Evolutionary conservation across 352 stramenopile genomes (phyloP), one percentile per base, ranked within the genome.

Genomic region (Phytophthora syringae): DNA sequence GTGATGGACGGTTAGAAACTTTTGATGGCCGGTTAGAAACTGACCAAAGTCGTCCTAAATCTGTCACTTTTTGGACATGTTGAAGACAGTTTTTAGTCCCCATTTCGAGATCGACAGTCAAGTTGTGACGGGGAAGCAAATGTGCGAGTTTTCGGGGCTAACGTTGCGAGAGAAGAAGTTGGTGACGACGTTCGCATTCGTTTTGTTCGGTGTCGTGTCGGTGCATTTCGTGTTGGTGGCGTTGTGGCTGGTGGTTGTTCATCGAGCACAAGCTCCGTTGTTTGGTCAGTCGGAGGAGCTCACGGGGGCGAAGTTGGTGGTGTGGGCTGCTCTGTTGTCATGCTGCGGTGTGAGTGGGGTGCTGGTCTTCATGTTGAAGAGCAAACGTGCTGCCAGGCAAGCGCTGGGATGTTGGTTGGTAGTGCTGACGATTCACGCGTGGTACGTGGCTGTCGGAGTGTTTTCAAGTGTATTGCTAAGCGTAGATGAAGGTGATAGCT

Each of bases 241-340:
- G 16, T 5, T 58, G 9, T 72, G 57, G 27, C 40, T 72, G 51
- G 11, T 50, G 37, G 21, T 56, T 51, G 51, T 21, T 20, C 34
- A 47, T 12, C 49, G 44, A 36, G 64, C 25, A 7, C 43, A 48
- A 50, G 45, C 50, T 40, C 16, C 27, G 36, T 30, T 71, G 24
- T 67, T 71, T 15, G 63, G 63, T 7, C 55, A 65, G 16, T 32
- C 27, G 18, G 50, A 54, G 20, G 63, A 66, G 9, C 16, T 71
- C 1, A 58, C 43, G 1, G 50, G 50, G 5, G 15, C 39, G 28
- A 53, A 60, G 11, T 12, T 62, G 42, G 1, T 50, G 12, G 30
- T 49, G n/a, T 72, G 64, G 64, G 11, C n/a, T 22, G 43, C 12
- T 2, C 36, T 67, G n/a, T 27, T 72, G 30, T 36, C 36, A 10